Base-by-base conservation (phyloP, 345 rosid species). In the Eucalyptus regnans region DNA sequence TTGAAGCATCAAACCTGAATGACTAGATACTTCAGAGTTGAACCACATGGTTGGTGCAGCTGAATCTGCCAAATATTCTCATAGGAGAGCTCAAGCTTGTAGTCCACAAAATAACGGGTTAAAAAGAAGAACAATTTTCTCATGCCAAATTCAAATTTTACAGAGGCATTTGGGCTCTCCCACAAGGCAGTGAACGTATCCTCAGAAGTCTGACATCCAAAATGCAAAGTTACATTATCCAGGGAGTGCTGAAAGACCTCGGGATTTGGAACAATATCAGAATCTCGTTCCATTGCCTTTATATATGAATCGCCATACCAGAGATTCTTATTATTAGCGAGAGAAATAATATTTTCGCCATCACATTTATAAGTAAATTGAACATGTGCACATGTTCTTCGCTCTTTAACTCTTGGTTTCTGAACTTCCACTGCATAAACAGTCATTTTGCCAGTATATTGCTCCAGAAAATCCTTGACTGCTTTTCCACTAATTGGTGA, bases 1-100 rank as follows among this genome's bases (percentile, higher is more conserved):
- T 86, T 51, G 62, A 86, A 86, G 83, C 51, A 64, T 64, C 48
- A 87, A 41, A 93, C 95, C 93, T 93, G 93, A 86, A 92, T 89
- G 33, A 90, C 12, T 31, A 93, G 90, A 89, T 43, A 89, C 54
- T 87, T 87, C n/a, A 52, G 86, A 9, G 49, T 27, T 37, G 25
- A 88, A 86, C 8, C 58, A 8, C 5, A 14, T 6, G 90, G 89
- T 27, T 50, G 49, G 46, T 37, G 91, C 23, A 90, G 90, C 90
- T 90, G 90, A 84, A 90, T 87, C 80, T 91, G 88, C 91, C 91
- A 87, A 20, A 93, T 88, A 64, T 91, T 93, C 88, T 92, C 93
- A 46, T 89, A 91, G 41, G 89, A 88, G 43, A 92, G 90, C 86
- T 91, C 92, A 50, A 93, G 91, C 91, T 86, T 92, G 91, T 91